Conservation (phyloP, 2,329 filamentous ascomycete genomes). For the Aspergillus glaucus region DNA sequence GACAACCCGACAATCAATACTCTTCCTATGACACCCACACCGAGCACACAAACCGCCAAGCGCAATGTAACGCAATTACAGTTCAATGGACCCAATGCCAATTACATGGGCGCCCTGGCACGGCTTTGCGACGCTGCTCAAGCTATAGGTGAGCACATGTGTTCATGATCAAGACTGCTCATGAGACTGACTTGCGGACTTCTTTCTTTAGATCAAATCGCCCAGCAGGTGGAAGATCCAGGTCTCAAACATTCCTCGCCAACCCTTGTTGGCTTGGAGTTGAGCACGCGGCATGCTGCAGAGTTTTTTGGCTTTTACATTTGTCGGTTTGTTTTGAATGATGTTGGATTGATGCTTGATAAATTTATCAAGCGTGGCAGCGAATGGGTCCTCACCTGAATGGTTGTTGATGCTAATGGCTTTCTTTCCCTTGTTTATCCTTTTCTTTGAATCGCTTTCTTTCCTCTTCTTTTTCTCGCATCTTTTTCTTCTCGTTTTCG, state of each 20-base stretch:
- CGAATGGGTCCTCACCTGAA: slow-evolving; percentile 73
- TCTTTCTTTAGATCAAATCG: slow-evolving; percentile 71
- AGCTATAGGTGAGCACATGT: slow-evolving; percentile 63
- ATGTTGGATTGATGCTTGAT: slow-evolving; percentile 78
- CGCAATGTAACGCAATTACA: slow-evolving; percentile 62
- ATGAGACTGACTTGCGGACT: slow-evolving; percentile 5
- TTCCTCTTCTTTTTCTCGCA: background rate
- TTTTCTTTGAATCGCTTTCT: background rate
- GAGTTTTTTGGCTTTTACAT: slow-evolving; percentile 98
- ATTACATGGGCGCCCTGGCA: slow-evolving; percentile 87
- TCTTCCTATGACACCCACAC: slow-evolving; percentile 64
- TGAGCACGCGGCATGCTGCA: slow-evolving; percentile 85
- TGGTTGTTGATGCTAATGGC: background rate
- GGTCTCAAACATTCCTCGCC: slow-evolving; percentile 85
- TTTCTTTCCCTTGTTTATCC: background rate
- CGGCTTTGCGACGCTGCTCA: slow-evolving; percentile 90
- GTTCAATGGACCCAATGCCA: slow-evolving; percentile 76
- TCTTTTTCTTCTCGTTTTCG: background rate
- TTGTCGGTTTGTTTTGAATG: slow-evolving; percentile 85
- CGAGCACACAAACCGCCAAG: slow-evolving; percentile 62
- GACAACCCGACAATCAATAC: slow-evolving; percentile 64
- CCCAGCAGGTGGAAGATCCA: slow-evolving; percentile 90
- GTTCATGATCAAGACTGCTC: background rate
- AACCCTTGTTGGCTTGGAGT: slow-evolving; percentile 89
- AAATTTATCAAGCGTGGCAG: slow-evolving; percentile 96